Conservation (phyloP, 768 basidiomycete genomes). For the Boletus coccyginus region DNA sequence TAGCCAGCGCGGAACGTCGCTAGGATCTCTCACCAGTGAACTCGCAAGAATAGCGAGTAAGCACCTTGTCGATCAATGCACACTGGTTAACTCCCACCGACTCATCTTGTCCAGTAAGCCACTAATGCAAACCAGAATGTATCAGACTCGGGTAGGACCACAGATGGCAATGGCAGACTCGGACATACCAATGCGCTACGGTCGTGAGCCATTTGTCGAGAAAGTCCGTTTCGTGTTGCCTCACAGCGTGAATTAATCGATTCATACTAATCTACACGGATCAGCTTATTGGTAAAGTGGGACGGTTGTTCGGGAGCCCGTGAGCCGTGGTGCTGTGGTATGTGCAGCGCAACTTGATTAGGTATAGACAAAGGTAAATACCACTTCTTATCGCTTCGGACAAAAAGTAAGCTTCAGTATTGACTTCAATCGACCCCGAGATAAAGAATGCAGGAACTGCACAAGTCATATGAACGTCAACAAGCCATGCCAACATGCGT, state of each 20-base stretch:
- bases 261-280: not conserved
- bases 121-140: conserved; percentile 28
- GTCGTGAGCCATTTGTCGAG: conserved; percentile 25
- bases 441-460: no score
- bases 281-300: not conserved
- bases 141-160: not conserved
- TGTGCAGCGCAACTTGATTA: no score
- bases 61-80: conserved; percentile 97
- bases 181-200: conserved; percentile 26
- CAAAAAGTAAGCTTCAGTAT: no score
- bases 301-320: no score
- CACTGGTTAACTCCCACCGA: conserved; percentile 92
- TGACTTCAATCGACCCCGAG: no score
- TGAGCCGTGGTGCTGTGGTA: not conserved
- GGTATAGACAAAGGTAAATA: no score
- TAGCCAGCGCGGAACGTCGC: not conserved
- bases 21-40: conserved; percentile 56
- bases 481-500: no score
- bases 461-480: no score
- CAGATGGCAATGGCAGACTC: not conserved
- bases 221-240: no score
- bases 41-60: conserved; percentile 93
- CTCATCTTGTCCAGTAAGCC: conserved; percentile 67
- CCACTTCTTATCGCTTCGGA: no score
- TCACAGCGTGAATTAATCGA: not conserved